Base-by-base conservation (phyloP, 805 yeast genomes). In the Zygoascus tannicola region DNA sequence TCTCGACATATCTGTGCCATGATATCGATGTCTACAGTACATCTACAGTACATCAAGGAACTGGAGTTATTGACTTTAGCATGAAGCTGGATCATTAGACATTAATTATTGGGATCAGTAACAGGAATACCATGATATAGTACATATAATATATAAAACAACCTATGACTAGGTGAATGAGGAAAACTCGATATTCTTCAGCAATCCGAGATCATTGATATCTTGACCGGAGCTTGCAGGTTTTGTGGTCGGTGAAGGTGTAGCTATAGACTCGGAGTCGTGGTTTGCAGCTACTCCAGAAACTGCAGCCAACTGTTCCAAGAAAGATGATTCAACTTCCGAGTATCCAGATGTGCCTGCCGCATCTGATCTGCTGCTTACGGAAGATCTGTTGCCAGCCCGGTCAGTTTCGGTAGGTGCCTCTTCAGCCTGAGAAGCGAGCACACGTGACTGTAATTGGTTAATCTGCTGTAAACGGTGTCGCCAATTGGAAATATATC, bases 11-110 rank as follows among this genome's bases (percentile, higher is more conserved):
- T 56, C 68, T 88, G 55, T 78, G 87, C 53, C 74, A 82, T 47
- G 85, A 82, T 46, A 79, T 88, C 47, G 97, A 88, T 55, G 80
- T 88, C 51, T 90, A 87, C 68, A 81, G 94, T 32, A 90, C 97
- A 1, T 81, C 94, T 16, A 77, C 87, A 15, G 80, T 90, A 47
- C 97, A 88, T 60, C 97, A 88, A 65, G 97, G 97, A n/a, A 72
- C 80, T 7, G 76, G 80, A 0, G 74, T 83, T 23, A 72, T 88
- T 48, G 97, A 88, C 59, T 88, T 81, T 62, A 82, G 94, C 22
- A 71, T 88, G 60, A 88, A 88, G 62, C 79, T 86, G 44, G 71
- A 67, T 38, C 71, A 66, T 44, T 61, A 51, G 22, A 19, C 19
- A n/a, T n/a, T n/a, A n/a, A n/a, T n/a, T n/a, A n/a, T n/a, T n/a